Evolutionary conservation across 306 rosid genomes (phyloP), one percentile per base, ranked within the genome.

Genomic region (Cucurbita argyrosperma): DNA sequence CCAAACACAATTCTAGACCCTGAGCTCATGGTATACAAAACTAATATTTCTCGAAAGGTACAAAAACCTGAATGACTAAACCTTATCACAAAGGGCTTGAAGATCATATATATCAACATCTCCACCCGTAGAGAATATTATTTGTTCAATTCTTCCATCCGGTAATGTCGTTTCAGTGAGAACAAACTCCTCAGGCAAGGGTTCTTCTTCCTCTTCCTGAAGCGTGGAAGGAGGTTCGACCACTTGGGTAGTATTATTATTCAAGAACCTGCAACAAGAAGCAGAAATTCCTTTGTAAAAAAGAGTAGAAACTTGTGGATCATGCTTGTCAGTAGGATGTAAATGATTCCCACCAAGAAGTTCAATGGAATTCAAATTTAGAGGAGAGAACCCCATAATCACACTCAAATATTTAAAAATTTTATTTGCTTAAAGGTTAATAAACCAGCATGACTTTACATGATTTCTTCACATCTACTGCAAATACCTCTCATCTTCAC

Each of bases 81-180:
- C 97, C 97, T 91, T 91, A 80, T 94, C 99, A 58, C 96, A 94
- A 12, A 91, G 87, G 70, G 92, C 80, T 83, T 94, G 92, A 79
- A 94, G 95, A 84, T 91, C 99, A 78, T 91, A 94, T 76, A 94
- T 72, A 82, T 94, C 99, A 66, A 94, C 59, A 75, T 86, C 89
- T 75, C 95, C 96, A 72, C 97, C 95, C 7, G 99, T 87, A 80
- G 97, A 88, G 82, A 94, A 94, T 82, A 89, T 76, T 68, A 94
- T 91, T 76, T 90, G 91, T 78, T 90, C 97, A 80, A 89, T 77
- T 66, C 87, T 81, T 67, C 96, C 99, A 84, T 94, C 90, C 7
- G 83, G 87, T 76, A 84, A 87, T 14, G 92, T 86, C 83, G 82
- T 90, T 77, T 91, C 96, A 76, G 85, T 84, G 59, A 94, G 99